A percentile compares a stretch with the other conserved stretches of the same genome.
Evolutionary conservation across 306 rosid genomes (phyloP).

Genomic region (Corylus americana): DNA sequence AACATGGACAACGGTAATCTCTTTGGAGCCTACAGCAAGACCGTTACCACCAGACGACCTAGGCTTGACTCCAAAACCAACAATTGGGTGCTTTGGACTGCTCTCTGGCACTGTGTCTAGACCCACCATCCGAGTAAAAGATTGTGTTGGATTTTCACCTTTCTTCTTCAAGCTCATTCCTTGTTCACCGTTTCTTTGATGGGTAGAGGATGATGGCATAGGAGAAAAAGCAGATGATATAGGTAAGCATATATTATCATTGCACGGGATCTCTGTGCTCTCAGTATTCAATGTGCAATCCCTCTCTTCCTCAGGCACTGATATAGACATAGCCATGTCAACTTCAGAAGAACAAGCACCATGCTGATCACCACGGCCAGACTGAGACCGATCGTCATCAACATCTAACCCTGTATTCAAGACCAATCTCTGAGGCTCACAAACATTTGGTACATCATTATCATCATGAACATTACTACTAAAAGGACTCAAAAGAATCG

Average conservation of each 20-base stretch:
- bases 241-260: constrained; percentile 31
- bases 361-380: constrained; percentile 31
- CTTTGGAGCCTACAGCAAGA: constrained; percentile 45
- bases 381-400: constrained; percentile 22
- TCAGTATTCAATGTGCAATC: constrained; percentile 59
- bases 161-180: constrained; percentile 43
- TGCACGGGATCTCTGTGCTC: constrained; percentile 62
- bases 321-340: constrained; percentile 26
- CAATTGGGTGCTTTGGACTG: constrained; percentile 33
- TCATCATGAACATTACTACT: constrained; percentile 38
- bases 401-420: constrained; percentile 28
- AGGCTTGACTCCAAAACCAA: constrained; percentile 34
- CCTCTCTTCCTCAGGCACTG: constrained; percentile 28
- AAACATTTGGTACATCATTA: constrained; percentile 26
- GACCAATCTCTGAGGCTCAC: constrained; percentile 35
- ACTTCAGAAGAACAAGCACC: constrained; percentile 36
- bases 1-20: constrained; percentile 27
- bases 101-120: constrained; percentile 25
- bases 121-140: constrained; percentile 31
- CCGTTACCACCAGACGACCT: constrained; percentile 38
- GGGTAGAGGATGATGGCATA: constrained; percentile 24
- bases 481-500: constrained; percentile 46
- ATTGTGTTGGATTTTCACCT: constrained; percentile 36
- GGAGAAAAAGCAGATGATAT: constrained; percentile 8
- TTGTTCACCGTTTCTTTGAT: constrained; percentile 30